Base-by-base conservation (phyloP, 345 rosid genomes). In the Cardamine chenopodiifolia region DNA sequence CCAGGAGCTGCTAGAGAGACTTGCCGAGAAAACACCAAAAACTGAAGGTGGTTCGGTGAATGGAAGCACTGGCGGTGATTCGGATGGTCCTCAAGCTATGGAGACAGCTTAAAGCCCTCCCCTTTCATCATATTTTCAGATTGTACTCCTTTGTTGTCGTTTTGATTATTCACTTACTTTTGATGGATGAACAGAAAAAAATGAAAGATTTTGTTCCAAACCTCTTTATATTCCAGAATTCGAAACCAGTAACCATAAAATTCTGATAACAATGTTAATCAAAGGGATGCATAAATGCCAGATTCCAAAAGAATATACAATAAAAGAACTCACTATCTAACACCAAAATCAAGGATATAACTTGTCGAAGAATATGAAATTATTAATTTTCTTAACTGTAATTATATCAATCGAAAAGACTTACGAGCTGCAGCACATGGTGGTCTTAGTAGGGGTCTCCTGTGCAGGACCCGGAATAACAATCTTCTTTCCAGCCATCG, bases 1-100 rank as follows among this genome's bases (percentile, higher is more conserved):
- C 81, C 90, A 89, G 72, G 97, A 90, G 80, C 80, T 90, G 78
- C 79, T 90, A 20, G 87, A 87, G 76, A 89, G 96, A 78, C 88
- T 95, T 60, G 67, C 80, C 9, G 79, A 68, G 29, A 83, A 79
- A 26, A 69, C 75, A 78, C 87, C 79, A 18, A 63, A 78, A 48
- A 56, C 55, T 1, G 77, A 83, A 35, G 80, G 29, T 55, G 53
- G 35, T 47, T 62, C 3, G 0, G 53, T 55, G 5, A 62, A 76
- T 53, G 74, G 13, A 50, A 68, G 56, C 70, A 37, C 54, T 52
- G 79, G 50, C 1, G n/a, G n/a, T n/a, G 50, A 76, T 22, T 32
- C 66, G 6, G 78, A 37, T 19, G 80, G 70, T 70, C 78, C 67
- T 37, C 58, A 40, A 49, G 79, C 74, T 55, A 64, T 49, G 70